Percentiles rank a stretch among this genome's conserved stretches.
phyloP scores from a whole-genome alignment of 2,329 filamentous ascomycete genomes.

The Fusarium humuli region DNA sequence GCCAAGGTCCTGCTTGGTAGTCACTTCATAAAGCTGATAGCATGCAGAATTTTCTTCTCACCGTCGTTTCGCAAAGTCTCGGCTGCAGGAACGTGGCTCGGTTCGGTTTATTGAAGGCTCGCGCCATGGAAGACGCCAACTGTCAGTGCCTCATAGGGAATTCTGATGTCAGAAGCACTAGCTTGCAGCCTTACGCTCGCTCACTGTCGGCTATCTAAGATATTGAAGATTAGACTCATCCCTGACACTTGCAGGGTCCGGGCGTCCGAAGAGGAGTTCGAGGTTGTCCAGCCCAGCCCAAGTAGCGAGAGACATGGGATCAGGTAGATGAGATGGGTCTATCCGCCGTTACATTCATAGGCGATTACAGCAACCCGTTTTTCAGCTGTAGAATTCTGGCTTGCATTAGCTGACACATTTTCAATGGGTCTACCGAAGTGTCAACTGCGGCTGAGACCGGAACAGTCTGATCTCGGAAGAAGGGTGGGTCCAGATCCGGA shows the following conservation, averaged over 20 bases:
- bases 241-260: not conserved
- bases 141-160: not conserved
- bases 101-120: not conserved
- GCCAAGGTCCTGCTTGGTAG: not conserved
- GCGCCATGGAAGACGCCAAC: not conserved
- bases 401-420: not conserved
- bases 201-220: not conserved
- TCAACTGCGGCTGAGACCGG: slow-evolving; percentile 7
- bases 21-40: not conserved
- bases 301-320: not conserved
- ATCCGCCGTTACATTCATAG: not conserved
- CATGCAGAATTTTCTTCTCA: not conserved
- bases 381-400: not conserved
- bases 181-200: not conserved
- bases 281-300: not conserved
- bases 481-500: slow-evolving; percentile 10
- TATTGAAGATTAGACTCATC: not conserved
- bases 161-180: not conserved
- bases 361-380: not conserved
- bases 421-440: slow-evolving; percentile 1
- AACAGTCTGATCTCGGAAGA: slow-evolving; percentile 13
- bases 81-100: not conserved
- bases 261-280: not conserved
- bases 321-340: not conserved
- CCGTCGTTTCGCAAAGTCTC: not conserved